Base-by-base conservation (phyloP, 139 green algal species). In the Chlamydomonas incerta region DNA sequence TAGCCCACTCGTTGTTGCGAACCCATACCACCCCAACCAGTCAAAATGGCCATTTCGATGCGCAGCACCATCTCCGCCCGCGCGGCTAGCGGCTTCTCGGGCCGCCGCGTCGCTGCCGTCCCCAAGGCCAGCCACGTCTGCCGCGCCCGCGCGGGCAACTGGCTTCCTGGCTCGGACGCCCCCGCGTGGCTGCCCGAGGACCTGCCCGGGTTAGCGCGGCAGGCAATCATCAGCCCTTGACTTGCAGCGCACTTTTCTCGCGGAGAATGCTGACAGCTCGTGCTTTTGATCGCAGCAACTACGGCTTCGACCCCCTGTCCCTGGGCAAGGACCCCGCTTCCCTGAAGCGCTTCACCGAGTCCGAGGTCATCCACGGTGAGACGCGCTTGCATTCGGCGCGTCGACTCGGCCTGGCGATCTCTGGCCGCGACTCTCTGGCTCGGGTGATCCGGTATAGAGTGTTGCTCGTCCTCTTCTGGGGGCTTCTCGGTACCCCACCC, bases 251-350 rank as follows among this genome's bases (percentile, higher is more conserved):
- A 26, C 55, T 29, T 29, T 63, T 2, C 55, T 63, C 15, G 55
- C 55, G 55, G 20, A 63, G 2, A 2, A 5, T 10, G 55, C 55
- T 63, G 55, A 63, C 55, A 63, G 20, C 55, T 63, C 8, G 5
- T 50, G 41, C 6, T 50, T 50, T 13, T 8, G 41, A 50, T 46
- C 35, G 60, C 65, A 83, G 77, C 77, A 93, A 96, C 95, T 98
- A 94, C 72, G 95, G 95, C 52, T 98, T 96, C 86, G 95, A 98
- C 88, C 95, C 95, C 47, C 87, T 97, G 11, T 87, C 76, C 23
- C 94, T 98, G 65, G 94, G 58, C 82, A 87, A 90, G 74, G 89
- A 94, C 37, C 62, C 79, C 23, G 76, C 83, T n/a, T 76, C 80
- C 62, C 87, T 90, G 50, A 57, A 84, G 65, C 88, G 89, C 87